Base-by-base conservation (phyloP, 805 yeast genomes). In the Yarrowia sp. region DNA sequence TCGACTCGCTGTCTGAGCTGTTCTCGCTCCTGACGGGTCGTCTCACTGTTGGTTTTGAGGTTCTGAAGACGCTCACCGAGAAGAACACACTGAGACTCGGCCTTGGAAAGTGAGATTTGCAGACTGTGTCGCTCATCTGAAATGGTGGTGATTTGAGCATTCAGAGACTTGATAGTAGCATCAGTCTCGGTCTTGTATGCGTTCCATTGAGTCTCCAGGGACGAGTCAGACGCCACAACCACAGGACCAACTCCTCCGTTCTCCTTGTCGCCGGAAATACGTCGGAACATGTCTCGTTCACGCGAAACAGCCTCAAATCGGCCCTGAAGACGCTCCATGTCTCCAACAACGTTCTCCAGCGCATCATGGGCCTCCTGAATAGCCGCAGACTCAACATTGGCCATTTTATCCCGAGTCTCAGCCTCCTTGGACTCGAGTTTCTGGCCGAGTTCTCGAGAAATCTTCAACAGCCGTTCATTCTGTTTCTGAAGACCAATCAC, bases 281-380 rank as follows among this genome's bases (percentile, higher is more conserved):
- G 70, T 70, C 85, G 80, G 69, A 86, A 81, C 77, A 86, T 83
- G 69, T 92, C 96, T 65, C 92, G 82, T 73, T 90, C 96, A 67
- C 85, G 82, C 4, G 81, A 76, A 1, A 84, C 79, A 1, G 87
- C 81, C 10, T 79, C 82, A 47, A 86, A 73, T 71, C 83, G 84
- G 1, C 80, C 71, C 67, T 83, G 84, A 9, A 84, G 71, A 15
- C 81, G 77, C 18, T 80, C 78, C 42, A 89, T 45, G 42, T 74
- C 73, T 0, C 65, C 62, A 41, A 73, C 70, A 28, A 77, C 69
- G 14, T 58, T 38, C 36, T 68, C 71, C 36, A 78, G 73, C 4
- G 76, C 73, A 45, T 69, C 67, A 36, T 73, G 73, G 28, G 79
- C 80, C 61, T 72, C 76, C 36, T 68, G 70, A 9, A 76, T 68